These are phyloP conservation scores for Iberis amara DNA, from an alignment of 441 rosid genomes.

Conservation along the genomic window DNA sequence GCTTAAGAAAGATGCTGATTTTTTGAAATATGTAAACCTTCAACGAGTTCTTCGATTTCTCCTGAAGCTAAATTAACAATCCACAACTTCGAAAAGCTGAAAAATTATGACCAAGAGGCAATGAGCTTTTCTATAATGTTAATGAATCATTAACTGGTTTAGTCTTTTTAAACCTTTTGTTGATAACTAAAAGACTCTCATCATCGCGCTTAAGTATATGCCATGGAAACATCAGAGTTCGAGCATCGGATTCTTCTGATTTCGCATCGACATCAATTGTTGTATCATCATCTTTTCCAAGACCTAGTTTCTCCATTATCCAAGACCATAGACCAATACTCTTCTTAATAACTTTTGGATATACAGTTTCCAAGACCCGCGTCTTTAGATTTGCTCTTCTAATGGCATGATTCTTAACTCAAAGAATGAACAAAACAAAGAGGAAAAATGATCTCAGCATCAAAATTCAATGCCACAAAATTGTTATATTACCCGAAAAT, in stretches of 20 bases:
- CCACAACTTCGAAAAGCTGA: conserved; percentile 81
- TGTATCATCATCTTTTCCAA: conserved; percentile 38
- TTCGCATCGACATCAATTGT: conserved; percentile 34
- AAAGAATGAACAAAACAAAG: conserved; percentile 22
- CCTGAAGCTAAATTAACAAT: conserved; percentile 59
- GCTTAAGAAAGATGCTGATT: conserved; percentile 1
- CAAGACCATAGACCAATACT: conserved; percentile 56
- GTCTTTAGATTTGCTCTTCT: conserved; percentile 76
- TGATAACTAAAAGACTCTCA: conserved; percentile 45
- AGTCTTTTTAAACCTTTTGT: conserved; percentile 47
- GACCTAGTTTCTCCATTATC: conserved; percentile 57
- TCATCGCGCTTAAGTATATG: conserved; percentile 61
- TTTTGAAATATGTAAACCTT: conserved; percentile 44
- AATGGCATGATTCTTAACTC: conserved; percentile 75
- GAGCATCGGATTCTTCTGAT: conserved; percentile 46
- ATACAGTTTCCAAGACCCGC: conserved; percentile 82
- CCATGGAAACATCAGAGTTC: conserved; percentile 67
- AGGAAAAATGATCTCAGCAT: conserved; percentile 7
- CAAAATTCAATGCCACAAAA: conserved; percentile 3
- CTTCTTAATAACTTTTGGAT: conserved; percentile 49
- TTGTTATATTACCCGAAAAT: too few relatives aligned
- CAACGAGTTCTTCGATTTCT: conserved; percentile 54
- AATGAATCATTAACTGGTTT: conserved; percentile 1
- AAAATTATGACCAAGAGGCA: conserved; percentile 12
- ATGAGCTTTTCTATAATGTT: too few relatives aligned